Evolutionary conservation across 495 filamentous ascomycete genomes (phyloP).

Genomic region (Schizothecium vesticola): DNA sequence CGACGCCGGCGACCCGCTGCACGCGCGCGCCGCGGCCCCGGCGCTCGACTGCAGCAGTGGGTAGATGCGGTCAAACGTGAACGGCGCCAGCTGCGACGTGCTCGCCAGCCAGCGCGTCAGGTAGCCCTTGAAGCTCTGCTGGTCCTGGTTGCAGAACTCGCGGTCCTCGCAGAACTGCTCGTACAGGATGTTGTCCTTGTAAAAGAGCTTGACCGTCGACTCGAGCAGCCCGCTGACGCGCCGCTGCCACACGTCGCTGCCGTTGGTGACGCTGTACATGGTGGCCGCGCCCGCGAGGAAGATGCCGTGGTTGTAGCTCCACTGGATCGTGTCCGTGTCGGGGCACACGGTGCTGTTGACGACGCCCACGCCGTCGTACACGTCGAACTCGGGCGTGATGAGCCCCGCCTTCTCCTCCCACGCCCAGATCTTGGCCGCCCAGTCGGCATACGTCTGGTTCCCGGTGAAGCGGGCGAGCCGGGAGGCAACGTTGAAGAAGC

Average conservation of each 20-base stretch:
- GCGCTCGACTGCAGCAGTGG: constrained; percentile 55
- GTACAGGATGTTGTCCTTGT: constrained; percentile 51
- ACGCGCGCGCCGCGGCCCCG: constrained; percentile 55
- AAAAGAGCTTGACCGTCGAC: constrained; percentile 52
- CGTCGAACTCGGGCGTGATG: constrained; percentile 53
- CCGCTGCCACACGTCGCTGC: constrained; percentile 52
- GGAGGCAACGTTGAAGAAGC: constrained; percentile 77
- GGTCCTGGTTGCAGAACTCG: constrained; percentile 63
- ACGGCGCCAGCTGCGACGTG: constrained; percentile 61
- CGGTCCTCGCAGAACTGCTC: constrained; percentile 67
- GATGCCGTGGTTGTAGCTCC: constrained; percentile 71
- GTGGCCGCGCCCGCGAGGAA: constrained; percentile 67
- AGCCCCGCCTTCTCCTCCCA: constrained; percentile 60
- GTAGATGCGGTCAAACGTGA: constrained; percentile 50
- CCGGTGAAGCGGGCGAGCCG: constrained; percentile 69
- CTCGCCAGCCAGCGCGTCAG: constrained; percentile 65
- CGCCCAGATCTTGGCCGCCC: constrained; percentile 66
- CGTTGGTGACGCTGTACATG: constrained; percentile 65
- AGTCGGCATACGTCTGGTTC: constrained; percentile 69
- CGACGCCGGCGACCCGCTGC: constrained; percentile 51
- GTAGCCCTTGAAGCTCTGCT: constrained; percentile 71
- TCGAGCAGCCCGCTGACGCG: constrained; percentile 53
- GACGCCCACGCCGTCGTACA: constrained; percentile 63
- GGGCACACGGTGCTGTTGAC: constrained; percentile 42
- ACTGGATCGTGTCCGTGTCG: constrained; percentile 58